Conservation (phyloP, 73 alveolate genomes). For the Urostyla sp. region DNA sequence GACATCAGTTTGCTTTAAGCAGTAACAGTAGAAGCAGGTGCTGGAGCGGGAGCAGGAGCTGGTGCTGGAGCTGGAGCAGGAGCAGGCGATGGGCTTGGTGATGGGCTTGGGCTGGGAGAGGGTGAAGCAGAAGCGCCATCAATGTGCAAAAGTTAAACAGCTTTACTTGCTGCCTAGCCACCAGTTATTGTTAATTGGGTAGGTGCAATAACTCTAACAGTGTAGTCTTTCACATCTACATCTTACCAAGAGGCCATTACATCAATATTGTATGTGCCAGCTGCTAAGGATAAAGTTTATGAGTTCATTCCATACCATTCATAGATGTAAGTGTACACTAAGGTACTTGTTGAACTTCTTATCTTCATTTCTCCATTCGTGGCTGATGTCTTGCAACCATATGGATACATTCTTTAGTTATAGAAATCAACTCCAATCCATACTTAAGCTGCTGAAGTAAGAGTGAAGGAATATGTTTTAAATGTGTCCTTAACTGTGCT, state of each 20-base stretch:
- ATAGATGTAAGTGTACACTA: not conserved
- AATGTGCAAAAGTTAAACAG: no score
- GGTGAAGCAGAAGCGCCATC: no score
- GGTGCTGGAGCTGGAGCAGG: no score
- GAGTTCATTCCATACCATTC: not conserved
- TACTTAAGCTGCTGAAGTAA: not conserved
- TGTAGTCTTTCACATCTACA: constrained; percentile 9
- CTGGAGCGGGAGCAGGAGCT: no score
- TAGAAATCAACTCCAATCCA: not conserved
- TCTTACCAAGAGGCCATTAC: not conserved
- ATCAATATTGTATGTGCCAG: not conserved
- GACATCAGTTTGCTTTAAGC: no score
- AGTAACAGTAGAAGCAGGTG: no score
- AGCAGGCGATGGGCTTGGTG: no score
- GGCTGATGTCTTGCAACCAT: not conserved
- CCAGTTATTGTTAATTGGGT: not conserved
- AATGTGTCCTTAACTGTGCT: not conserved
- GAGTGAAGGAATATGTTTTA: not conserved
- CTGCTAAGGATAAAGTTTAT: not conserved
- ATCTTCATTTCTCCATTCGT: not conserved
- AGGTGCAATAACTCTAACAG: not conserved
- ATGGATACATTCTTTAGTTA: not conserved
- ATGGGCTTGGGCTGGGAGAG: no score
- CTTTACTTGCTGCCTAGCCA: no score
- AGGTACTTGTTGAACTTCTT: not conserved